These are phyloP conservation scores for Gnomoniopsis smithogilvyi DNA, from an alignment of 2,329 filamentous ascomycete species.

Conservation along the genomic window DNA sequence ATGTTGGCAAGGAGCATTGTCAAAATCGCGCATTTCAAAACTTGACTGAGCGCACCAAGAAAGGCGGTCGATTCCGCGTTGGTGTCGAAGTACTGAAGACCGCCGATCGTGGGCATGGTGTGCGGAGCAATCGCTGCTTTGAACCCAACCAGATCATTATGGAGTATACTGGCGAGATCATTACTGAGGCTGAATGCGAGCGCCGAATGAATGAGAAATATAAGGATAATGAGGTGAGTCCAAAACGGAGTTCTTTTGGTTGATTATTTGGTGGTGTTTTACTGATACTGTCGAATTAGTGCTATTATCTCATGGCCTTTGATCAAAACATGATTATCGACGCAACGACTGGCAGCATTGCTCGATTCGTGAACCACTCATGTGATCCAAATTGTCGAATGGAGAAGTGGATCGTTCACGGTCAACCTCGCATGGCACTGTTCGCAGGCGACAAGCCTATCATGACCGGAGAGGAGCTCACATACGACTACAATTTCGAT, in stretches of 20 bases:
- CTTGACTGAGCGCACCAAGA: constrained; percentile 70
- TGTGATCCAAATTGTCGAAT: constrained; percentile 96
- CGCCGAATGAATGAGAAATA: constrained; percentile 90
- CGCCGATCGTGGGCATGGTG: constrained; percentile 80
- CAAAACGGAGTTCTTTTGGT: no score
- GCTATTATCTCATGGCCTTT: constrained; percentile 98
- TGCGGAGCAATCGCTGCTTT: constrained; percentile 87
- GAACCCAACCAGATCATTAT: constrained; percentile 92
- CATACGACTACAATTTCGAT: constrained; percentile 83
- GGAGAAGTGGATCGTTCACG: constrained; percentile 95
- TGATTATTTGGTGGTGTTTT: not conserved
- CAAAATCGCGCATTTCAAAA: constrained; percentile 85
- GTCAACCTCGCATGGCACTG: constrained; percentile 92
- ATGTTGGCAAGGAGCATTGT: constrained; percentile 68
- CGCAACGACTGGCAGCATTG: constrained; percentile 91
- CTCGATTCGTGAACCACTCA: constrained; percentile 96
- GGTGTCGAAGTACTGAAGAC: constrained; percentile 97
- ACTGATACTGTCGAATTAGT: constrained; percentile 47
- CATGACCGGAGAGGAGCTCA: constrained; percentile 92
- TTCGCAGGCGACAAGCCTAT: constrained; percentile 90
- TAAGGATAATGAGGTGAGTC: constrained; percentile 81
- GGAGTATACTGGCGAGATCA: constrained; percentile 97
- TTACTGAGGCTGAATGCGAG: constrained; percentile 91
- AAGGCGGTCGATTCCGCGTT: constrained; percentile 81
- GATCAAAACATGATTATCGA: constrained; percentile 99